Evolutionary conservation across 768 basidiomycete genomes (phyloP), one percentile per base, ranked within the genome.

Genomic region (Pisolithus tinctorius): DNA sequence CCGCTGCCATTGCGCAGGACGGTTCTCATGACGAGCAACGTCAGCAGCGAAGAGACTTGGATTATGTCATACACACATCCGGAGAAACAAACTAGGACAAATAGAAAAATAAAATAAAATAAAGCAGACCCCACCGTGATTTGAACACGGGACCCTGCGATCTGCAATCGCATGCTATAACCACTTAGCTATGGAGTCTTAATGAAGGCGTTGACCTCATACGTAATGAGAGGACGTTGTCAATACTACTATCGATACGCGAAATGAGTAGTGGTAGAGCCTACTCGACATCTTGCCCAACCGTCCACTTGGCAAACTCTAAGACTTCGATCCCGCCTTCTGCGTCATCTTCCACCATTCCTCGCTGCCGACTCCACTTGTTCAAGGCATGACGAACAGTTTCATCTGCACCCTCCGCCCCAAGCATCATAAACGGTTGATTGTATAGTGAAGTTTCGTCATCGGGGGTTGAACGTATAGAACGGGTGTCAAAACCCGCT

Each of bases 361-460:
- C 79, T 29, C 74, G 74, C 51, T 74, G 65, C 47, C 64, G 58
- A 10, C 79, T 72, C 87, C 87, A 90, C n/a, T 65, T 58, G 16
- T 64, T 57, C 52, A 91, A 51, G 2, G 57, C 68, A 1, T 48
- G 49, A 37, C 62, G 60, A 8, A 74, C 72, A 7, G 68, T 60
- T 17, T 57, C 59, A n/a, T 29, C 29, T 17, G 49, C 62, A 37
- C 60, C 55, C 40, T 78, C 75, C 5, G 79, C 86, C n/a, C 83
- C 79, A 37, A 85, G 76, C 71, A 83, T 89, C 65, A 82, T 79
- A 58, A 91, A 87, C 4, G 80, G 79, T 58, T 91, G 89, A 26
- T 78, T 74, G 61, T 88, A 88, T 43, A 92, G 66, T 6, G 81
- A 79, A 2, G 75, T 78, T 34, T 68, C 69, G 50, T 83, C 81